Base-by-base conservation (phyloP, 768 basidiomycete genomes). In the Scleroderma citrinum region DNA sequence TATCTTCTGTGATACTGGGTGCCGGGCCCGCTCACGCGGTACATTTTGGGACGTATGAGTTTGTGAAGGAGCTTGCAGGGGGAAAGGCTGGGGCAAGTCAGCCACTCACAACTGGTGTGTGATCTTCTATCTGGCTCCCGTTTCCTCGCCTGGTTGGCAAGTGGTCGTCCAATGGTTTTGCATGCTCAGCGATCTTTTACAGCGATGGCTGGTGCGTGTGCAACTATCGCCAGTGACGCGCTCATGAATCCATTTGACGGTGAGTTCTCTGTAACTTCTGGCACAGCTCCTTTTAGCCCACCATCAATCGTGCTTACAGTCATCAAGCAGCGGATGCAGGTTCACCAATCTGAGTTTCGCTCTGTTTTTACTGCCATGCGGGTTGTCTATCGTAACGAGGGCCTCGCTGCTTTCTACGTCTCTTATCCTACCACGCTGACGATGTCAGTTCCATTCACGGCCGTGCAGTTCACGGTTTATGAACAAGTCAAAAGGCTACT, bases 241-340 rank as follows among this genome's bases (percentile, higher is more conserved):
- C 73, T 98, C 47, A 99, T 99, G 96, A 99, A 98, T 67, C 96
- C 96, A 2, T 99, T 99, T 62, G 96, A 99, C 71, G 95, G 95
- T 96, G 66, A 64, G 82, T 67, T 12, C 45, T 10, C 20, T 23
- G 49, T 36, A 40, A 20, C 44, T 36, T 11, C 32, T 39, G 39
- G 29, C 11, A 12, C 43, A 40, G 36, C 32, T 44, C 34, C 35
- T 30, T 41, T 48, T 44, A 43, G 50, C 54, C 52, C 47, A 52
- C 53, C 46, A 37, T 46, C 56, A 7, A 48, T 21, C 24, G 50
- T 58, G n/a, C 55, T 52, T 56, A 44, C 66, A 97, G 95, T 99
- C 59, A 91, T 99, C 74, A 99, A 99, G 71, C 96, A 99, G 74
- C 83, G 96, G 45, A 97, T 99, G 96, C 96, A 99, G 69, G 76